Evolutionary conservation across 2,329 filamentous ascomycete species (phyloP).

Genomic region (Ophiostoma sp.): DNA sequence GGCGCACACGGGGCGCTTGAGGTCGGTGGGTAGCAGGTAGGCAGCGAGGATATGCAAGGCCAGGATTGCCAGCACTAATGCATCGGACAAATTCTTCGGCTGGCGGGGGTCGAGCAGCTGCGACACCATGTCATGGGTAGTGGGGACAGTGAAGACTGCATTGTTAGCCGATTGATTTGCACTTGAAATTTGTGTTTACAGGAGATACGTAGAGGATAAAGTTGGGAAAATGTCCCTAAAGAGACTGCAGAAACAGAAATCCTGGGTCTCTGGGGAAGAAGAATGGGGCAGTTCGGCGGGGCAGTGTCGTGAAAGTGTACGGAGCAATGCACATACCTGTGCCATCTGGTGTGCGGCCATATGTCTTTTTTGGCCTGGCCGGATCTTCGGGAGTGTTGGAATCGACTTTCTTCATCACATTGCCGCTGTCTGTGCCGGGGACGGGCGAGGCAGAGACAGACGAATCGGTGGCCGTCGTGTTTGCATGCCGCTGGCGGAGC

Average conservation of each 20-base stretch:
- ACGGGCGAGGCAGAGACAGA: not conserved
- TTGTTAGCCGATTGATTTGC: not conserved
- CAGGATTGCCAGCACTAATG: slow-evolving; percentile 72
- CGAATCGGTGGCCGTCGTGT: slow-evolving; percentile 6
- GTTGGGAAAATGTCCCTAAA: not conserved
- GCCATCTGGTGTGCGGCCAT: slow-evolving; percentile 84
- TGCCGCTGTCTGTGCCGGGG: slow-evolving; percentile 6
- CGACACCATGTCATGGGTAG: slow-evolving; percentile 98
- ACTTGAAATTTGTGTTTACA: too few species aligned
- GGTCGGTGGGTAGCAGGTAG: slow-evolving; percentile 62
- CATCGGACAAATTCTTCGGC: slow-evolving; percentile 89
- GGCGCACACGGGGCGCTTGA: slow-evolving; percentile 74
- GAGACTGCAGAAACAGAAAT: too few species aligned
- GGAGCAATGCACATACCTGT: slow-evolving; percentile 59
- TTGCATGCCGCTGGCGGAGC: slow-evolving; percentile 23
- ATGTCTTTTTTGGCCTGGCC: slow-evolving; percentile 62
- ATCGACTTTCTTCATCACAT: not conserved
- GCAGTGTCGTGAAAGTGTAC: not conserved
- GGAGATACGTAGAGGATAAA: not conserved
- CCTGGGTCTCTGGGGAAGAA: slow-evolving; percentile 7
- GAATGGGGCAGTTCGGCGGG: slow-evolving; percentile 8
- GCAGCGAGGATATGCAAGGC: slow-evolving; percentile 68
- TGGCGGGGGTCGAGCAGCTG: slow-evolving; percentile 91
- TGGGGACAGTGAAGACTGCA: slow-evolving; percentile 87
- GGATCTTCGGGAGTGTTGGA: not conserved